Evolutionary conservation across 805 yeast genomes (phyloP), one percentile per base, ranked within the genome.

Genomic region (Sungouiozyma ichnusensis): DNA sequence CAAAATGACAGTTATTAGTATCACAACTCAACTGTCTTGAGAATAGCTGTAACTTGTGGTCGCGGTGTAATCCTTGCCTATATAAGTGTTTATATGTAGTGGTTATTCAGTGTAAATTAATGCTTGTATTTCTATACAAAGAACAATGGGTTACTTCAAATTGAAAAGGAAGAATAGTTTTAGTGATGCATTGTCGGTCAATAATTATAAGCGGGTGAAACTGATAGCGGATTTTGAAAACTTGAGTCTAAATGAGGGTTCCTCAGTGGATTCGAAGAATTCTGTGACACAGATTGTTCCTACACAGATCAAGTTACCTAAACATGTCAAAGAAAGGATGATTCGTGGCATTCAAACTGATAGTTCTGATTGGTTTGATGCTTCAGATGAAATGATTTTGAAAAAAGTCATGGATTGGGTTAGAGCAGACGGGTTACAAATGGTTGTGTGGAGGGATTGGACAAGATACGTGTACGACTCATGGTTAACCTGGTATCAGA

Each of bases 401-500:
- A 52, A 54, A 14, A 53, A 47, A 15, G 37, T 62, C 17, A 39
- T 49, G 36, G 58, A 54, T 35, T 46, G 53, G 41, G 52, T 58
- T 6, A 50, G 57, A 11, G 45, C 52, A 13, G 55, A 48, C 17
- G 38, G 50, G 8, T 43, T 60, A 44, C 62, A 60, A 35, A 20
- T 65, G 13, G 48, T 62, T 6, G 48, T 43, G 43, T 63, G 65
- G 60, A 42, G 39, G 11, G 53, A 57, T 40, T 45, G 52, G 41
- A 36, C 43, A 5, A 20, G 37, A 11, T 16, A 53, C 4, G 40
- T 57, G 1, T 61, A 52, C 37, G 18, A 43, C 2, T 46, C 44
- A 7, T 65, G 69, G 69, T 44, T 51, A 4, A 38, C 33, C 2
- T 65, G 69, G 69, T 50, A 48, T 16, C 52, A 41, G 29, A 44